These are phyloP conservation scores for Suhomyces bribrorum DNA, from an alignment of 1,139 yeast genomes.

Conservation along the genomic window DNA sequence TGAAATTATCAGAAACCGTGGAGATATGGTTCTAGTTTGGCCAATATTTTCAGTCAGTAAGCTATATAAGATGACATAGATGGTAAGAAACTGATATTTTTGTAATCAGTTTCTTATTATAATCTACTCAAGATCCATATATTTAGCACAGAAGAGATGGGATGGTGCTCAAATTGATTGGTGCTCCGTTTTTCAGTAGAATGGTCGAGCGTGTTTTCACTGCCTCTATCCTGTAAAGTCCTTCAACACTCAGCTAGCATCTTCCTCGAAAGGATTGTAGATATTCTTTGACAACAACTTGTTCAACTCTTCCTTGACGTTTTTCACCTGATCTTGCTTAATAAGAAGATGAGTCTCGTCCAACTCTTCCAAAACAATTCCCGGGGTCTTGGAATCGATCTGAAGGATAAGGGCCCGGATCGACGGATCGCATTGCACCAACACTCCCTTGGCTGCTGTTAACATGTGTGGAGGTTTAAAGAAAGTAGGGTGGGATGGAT, in stretches of 20 bases:
- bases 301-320: slow-evolving; percentile 76
- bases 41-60: too few species aligned
- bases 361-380: slow-evolving; percentile 71
- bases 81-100: too few species aligned
- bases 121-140: too few species aligned
- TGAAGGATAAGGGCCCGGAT: slow-evolving; percentile 82
- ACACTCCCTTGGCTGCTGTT: slow-evolving; percentile 47
- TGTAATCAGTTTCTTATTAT: too few species aligned
- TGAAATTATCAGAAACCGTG: too few species aligned
- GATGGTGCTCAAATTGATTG: too few species aligned
- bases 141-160: too few species aligned
- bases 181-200: too few species aligned
- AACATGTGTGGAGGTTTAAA: slow-evolving; percentile 29
- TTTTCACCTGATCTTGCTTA: slow-evolving; percentile 72
- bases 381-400: slow-evolving; percentile 71
- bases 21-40: too few species aligned
- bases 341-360: slow-evolving; percentile 89
- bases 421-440: slow-evolving; percentile 79
- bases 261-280: slow-evolving; percentile 81
- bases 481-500: not conserved
- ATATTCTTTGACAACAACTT: slow-evolving; percentile 76
- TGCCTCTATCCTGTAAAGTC: too few species aligned
- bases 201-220: too few species aligned
- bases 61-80: too few species aligned
- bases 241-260: slow-evolving; percentile 16